phyloP scores from a whole-genome alignment of 23 red algal species.

The Pyropia yezoensis region DNA sequence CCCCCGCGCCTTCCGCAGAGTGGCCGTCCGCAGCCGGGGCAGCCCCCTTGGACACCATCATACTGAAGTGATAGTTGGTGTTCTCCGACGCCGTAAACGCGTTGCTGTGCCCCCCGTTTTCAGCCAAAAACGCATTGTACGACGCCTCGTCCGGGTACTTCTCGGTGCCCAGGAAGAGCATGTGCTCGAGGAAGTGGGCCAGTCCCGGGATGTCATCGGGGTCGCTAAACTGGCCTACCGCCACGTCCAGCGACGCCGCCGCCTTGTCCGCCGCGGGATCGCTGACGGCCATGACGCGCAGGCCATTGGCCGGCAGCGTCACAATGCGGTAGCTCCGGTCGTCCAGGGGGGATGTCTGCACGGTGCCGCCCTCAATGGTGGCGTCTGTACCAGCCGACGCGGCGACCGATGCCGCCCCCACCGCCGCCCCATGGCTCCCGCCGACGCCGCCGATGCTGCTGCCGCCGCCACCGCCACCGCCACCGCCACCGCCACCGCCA shows the following conservation, averaged over 20 bases:
- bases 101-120: slow-evolving; percentile 82
- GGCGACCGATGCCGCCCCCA: no score
- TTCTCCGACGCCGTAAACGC: slow-evolving; percentile 83
- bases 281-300: slow-evolving; percentile 62
- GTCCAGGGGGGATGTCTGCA: slow-evolving; percentile 37
- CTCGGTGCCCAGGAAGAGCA: slow-evolving; percentile 92
- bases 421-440: no score
- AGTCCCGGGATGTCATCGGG: slow-evolving; percentile 56
- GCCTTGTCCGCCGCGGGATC: slow-evolving; percentile 73
- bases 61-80: slow-evolving; percentile 76
- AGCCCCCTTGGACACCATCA: slow-evolving; percentile 23
- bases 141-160: slow-evolving; percentile 81
- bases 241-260: slow-evolving; percentile 71
- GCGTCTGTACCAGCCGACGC: no score
- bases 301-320: slow-evolving; percentile 42
- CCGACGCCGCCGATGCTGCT: no score
- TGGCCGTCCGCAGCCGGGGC: no score
- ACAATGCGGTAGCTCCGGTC: slow-evolving; percentile 52
- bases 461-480: no score
- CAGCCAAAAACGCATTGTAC: slow-evolving; percentile 74
- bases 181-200: slow-evolving; percentile 92
- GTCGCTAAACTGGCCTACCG: slow-evolving; percentile 66
- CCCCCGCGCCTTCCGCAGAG: no score
- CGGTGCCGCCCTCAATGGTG: background rate
- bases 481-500: no score